phyloP scores from a whole-genome alignment of 2,329 filamentous ascomycete genomes.

The Parastagonospora avenae region DNA sequence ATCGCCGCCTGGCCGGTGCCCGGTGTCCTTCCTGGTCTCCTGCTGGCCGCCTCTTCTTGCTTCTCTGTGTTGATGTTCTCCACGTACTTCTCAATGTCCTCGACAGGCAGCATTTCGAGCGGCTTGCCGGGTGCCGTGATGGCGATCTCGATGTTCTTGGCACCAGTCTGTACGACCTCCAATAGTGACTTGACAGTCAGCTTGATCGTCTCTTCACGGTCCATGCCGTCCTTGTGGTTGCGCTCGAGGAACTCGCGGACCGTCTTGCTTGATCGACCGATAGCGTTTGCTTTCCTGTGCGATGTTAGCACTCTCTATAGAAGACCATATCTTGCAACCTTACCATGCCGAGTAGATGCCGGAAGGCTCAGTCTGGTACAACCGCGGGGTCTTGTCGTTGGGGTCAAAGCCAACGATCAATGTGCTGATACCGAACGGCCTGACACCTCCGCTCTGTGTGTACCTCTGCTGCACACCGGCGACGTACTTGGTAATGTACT shows the following conservation, averaged over 20 bases:
- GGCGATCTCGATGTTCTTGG: slow-evolving; percentile 99
- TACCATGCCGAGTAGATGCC: slow-evolving; percentile 99
- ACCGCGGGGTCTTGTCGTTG: slow-evolving; percentile 81
- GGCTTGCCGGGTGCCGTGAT: slow-evolving; percentile 93
- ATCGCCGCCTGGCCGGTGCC: slow-evolving; percentile 74
- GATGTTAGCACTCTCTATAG: slow-evolving; percentile 14
- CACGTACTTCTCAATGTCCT: slow-evolving; percentile 96
- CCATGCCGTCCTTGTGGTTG: slow-evolving; percentile 98
- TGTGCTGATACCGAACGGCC: slow-evolving; percentile 98
- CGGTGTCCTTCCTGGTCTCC: slow-evolving; percentile 71
- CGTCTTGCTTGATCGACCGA: slow-evolving; percentile 97
- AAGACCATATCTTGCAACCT: slow-evolving; percentile 35
- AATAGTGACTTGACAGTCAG: slow-evolving; percentile 97
- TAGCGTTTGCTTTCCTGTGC: slow-evolving; percentile 95
- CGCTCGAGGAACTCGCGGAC: slow-evolving; percentile 98
- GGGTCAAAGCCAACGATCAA: slow-evolving; percentile 98
- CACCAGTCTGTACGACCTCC: slow-evolving; percentile 97
- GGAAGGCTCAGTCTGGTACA: slow-evolving; percentile 99
- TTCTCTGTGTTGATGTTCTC: slow-evolving; percentile 99
- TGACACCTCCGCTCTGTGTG: slow-evolving; percentile 96
- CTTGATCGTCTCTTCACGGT: slow-evolving; percentile 93
- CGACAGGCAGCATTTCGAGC: slow-evolving; percentile 91
- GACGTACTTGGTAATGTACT: slow-evolving; percentile 99
- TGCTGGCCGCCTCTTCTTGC: slow-evolving; percentile 96
- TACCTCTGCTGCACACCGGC: slow-evolving; percentile 98